These are phyloP conservation scores for Trichoderma guizhouense DNA, from an alignment of 2,329 filamentous ascomycete genomes.

Conservation along the genomic window DNA sequence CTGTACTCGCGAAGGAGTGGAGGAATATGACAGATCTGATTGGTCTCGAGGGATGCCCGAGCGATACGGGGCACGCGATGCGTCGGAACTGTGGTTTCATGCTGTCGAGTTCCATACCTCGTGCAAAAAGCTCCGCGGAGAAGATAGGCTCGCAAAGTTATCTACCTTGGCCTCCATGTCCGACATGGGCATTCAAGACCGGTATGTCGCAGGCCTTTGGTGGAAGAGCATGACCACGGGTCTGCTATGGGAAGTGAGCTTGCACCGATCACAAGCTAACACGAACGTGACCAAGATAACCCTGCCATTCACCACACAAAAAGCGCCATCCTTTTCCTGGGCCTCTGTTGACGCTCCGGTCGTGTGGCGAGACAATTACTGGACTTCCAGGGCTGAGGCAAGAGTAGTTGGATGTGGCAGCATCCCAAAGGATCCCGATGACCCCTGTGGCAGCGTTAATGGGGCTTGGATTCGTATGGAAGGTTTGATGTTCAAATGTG, in stretches of 20 bases:
- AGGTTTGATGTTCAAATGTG: not conserved
- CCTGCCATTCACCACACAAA: not conserved
- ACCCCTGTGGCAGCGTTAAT: not conserved
- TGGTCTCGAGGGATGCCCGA: not conserved
- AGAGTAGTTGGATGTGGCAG: not conserved
- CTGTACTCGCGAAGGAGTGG: not conserved
- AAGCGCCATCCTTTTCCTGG: constrained; percentile 13
- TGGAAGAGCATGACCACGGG: not conserved
- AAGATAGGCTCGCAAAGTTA: not conserved
- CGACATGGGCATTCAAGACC: not conserved
- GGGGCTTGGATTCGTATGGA: not conserved
- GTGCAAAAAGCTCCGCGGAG: not conserved
- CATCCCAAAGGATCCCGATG: not conserved
- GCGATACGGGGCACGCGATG: not conserved
- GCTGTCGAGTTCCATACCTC: constrained; percentile 1
- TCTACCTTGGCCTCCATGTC: not conserved
- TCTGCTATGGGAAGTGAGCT: constrained; percentile 12
- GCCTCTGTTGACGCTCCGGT: constrained; percentile 3
- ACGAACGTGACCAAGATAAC: not conserved
- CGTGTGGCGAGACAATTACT: not conserved
- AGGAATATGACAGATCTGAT: not conserved
- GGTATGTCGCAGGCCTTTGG: constrained; percentile 16
- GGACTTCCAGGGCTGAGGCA: not conserved
- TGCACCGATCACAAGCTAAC: not conserved
- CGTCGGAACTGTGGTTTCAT: not conserved